phyloP scores from a whole-genome alignment of 2,329 filamentous ascomycete genomes.

The Pseudogymnoascus verrucosus region DNA sequence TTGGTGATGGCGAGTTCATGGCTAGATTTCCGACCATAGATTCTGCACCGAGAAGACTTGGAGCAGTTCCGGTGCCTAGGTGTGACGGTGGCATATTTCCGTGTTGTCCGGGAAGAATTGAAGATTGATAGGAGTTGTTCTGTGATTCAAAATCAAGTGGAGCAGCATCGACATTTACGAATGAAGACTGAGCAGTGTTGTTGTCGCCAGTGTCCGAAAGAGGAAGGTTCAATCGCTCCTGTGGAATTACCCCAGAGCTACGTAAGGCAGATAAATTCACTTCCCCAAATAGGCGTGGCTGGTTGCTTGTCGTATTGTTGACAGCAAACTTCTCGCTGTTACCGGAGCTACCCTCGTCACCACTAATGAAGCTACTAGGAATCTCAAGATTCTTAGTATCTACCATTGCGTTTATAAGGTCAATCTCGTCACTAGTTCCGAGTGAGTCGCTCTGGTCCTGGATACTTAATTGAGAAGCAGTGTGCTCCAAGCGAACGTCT shows the following conservation, averaged over 20 bases:
- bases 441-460: conserved; percentile 13
- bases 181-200: background rate
- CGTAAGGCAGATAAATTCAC: conserved; percentile 23
- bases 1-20: conserved; percentile 25
- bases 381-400: conserved; percentile 18
- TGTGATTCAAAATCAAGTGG: background rate
- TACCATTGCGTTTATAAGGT: conserved; percentile 6
- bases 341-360: conserved; percentile 12
- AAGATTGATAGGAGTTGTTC: background rate
- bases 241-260: conserved; percentile 26
- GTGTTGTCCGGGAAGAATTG: background rate
- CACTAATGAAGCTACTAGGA: conserved; percentile 23
- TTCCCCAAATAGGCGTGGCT: conserved; percentile 27
- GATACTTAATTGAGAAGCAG: conserved; percentile 26
- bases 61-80: conserved; percentile 15
- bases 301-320: background rate
- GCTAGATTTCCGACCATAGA: conserved; percentile 26
- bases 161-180: background rate
- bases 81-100: background rate
- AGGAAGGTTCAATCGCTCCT: conserved; percentile 23
- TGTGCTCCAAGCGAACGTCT: conserved; percentile 20
- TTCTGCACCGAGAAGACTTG: conserved; percentile 27
- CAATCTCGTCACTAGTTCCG: conserved; percentile 18
- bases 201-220: conserved; percentile 10
- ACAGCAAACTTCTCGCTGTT: background rate